Conservation (phyloP, 495 filamentous ascomycete species). For the Margaritispora aquatica region DNA sequence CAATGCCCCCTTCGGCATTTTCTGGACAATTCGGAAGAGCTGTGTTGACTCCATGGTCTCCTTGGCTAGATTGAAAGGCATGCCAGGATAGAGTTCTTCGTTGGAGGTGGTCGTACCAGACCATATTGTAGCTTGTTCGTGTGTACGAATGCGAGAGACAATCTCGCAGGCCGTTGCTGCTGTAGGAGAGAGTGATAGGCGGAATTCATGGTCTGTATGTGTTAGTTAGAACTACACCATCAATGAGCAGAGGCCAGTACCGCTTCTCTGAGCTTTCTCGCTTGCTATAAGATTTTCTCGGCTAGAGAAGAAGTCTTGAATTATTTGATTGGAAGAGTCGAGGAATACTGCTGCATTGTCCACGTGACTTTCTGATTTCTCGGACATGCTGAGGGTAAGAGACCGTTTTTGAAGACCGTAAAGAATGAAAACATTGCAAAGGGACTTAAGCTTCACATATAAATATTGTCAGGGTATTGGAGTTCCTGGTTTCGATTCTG, state of each 20-base stretch:
- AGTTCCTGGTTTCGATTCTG: too few species aligned
- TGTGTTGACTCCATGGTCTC: conserved; percentile 71
- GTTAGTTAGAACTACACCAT: conserved; percentile 2
- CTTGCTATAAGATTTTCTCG: conserved; percentile 67
- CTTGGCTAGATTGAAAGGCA: conserved; percentile 79
- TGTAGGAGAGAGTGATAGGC: conserved; percentile 60
- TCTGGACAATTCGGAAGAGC: conserved; percentile 74
- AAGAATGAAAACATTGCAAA: too few species aligned
- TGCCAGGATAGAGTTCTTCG: conserved; percentile 63
- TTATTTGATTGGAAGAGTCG: conserved; percentile 36
- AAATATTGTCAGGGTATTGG: too few species aligned
- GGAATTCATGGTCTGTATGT: conserved; percentile 49
- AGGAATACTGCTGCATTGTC: neutral
- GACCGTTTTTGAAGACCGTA: neutral
- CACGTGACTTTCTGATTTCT: neutral
- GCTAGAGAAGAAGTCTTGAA: conserved; percentile 68
- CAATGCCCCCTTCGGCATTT: conserved; percentile 84
- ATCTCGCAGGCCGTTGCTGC: conserved; percentile 72
- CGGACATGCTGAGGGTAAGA: neutral
- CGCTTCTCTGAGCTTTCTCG: conserved; percentile 75
- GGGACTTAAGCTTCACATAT: too few species aligned
- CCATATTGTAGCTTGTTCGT: conserved; percentile 68
- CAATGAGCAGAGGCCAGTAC: conserved; percentile 30
- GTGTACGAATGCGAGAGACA: conserved; percentile 64
- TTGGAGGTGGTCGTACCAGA: conserved; percentile 57